Conservation (phyloP, 2,329 filamentous ascomycete species). For the Pseudocercospora musae region DNA sequence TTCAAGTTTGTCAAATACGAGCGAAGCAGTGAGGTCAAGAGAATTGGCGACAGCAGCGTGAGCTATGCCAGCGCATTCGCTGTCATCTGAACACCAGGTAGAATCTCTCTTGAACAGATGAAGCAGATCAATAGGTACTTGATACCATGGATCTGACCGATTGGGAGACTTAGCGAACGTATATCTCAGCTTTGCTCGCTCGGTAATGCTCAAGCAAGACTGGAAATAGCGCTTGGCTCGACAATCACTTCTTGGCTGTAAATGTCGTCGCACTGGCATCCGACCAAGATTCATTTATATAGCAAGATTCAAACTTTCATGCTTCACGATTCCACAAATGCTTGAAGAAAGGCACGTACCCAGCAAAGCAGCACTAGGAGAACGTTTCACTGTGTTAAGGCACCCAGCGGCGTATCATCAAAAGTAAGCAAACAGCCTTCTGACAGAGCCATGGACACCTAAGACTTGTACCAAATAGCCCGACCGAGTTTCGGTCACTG, state of each 20-base stretch:
- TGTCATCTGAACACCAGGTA: constrained; percentile 50
- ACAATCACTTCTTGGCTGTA: not conserved
- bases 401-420: not conserved
- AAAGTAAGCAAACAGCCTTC: not conserved
- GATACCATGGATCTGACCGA: not conserved
- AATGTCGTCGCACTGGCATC: not conserved
- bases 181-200: not conserved
- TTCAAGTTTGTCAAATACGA: constrained; percentile 87
- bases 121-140: not conserved
- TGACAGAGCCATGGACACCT: not conserved
- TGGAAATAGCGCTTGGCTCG: not conserved
- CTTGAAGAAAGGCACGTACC: too few relatives aligned
- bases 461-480: not conserved
- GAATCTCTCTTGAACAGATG: not conserved
- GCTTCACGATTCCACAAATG: too few relatives aligned
- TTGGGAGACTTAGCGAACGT: not conserved
- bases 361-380: too few relatives aligned
- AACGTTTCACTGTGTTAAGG: too few relatives aligned
- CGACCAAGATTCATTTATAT: not conserved
- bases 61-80: constrained; percentile 95
- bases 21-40: constrained; percentile 71
- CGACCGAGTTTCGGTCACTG: not conserved
- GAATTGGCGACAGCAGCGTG: constrained; percentile 74
- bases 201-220: not conserved
- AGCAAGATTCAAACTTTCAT: too few relatives aligned